Evolutionary conservation across 305 asterid species (phyloP), one percentile per base, ranked within the genome.

Genomic region (Fraxinus albicans): DNA sequence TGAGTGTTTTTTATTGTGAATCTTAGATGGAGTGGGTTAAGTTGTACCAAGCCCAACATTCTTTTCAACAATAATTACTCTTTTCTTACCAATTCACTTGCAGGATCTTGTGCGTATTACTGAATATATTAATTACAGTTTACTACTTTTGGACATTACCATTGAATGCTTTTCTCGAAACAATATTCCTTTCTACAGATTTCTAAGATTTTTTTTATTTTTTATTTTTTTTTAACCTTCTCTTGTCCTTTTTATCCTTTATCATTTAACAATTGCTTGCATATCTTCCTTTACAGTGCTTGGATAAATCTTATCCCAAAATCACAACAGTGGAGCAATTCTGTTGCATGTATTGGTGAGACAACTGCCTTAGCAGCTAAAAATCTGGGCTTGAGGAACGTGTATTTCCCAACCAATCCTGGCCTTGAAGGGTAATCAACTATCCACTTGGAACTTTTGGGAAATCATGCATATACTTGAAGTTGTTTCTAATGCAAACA

Each of bases 261-360:
- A 21, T 25, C n/a, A 17, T 55, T 63, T 53, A 31, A 8, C 67
- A n/a, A 44, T 33, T 77, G 27, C 25, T 76, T 36, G 35, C 31
- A 19, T 77, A 42, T 17, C 76, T 50, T 60, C 42, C 34, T 76
- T 75, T 42, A 55, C 89, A 94, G 99, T 85, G 97, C 94, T 77
- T 96, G 99, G 98, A 79, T 92, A 65, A 88, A 88, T 87, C 87
- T 96, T 65, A 87, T 92, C 44, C 95, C 95, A 5, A 91, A 89
- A 79, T 36, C 84, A 53, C 92, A 78, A 72, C 83, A 84, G 79
- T 92, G 97, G 98, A 88, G 81, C 81, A 90, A 89, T 81, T 94
- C 94, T n/a, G 94, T 93, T 87, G 98, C 98, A 77, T 96, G 99
- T 83, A 95, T 96, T 42, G 99, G 99, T 40, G 99, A 93, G 89